Base-by-base conservation (phyloP, 306 rosid species). In the Quercus gilva region DNA sequence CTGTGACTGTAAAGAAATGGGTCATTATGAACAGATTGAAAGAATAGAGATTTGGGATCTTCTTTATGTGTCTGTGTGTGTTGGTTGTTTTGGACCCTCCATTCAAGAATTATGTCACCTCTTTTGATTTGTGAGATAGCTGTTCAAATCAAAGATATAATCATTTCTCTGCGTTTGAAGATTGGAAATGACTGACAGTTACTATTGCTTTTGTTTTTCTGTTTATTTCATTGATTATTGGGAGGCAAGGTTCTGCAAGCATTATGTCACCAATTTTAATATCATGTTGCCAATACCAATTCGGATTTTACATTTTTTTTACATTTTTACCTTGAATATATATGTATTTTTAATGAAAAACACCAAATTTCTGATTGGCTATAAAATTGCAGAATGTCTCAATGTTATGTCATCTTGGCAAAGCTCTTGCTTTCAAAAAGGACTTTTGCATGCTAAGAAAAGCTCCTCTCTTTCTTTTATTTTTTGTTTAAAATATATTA, bases 1-100 rank as follows among this genome's bases (percentile, higher is more conserved):
- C 79, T 86, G 88, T 83, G 82, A 58, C 79, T 86, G 88, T 84
- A 84, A 55, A 89, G 88, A 78, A 84, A 87, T 78, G 94, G 74
- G 80, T 26, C 81, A 81, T 87, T 74, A 82, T 88, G 87, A 84
- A 84, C 75, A 82, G 76, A 84, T 82, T 88, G 85, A 60, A 85
- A 73, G n/a, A 37, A 71, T 26, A 76, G 52, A 49, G 80, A 76
- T 73, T 59, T 64, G 41, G 63, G 87, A 83, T 84, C 78, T 81
- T 85, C 60, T 59, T 59, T 80, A 71, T 68, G 67, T 81, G 64
- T 74, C 61, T 78, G 45, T 57, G 35, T 81, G 37, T 63, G n/a
- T 41, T 53, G 21, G 72, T 68, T 72, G 29, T 43, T 58, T 72
- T 82, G 76, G 71, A 60, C 78, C 23, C 69, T 78, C 80, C 84